Conservation (phyloP, 2,329 filamentous ascomycete genomes). For the Scopulariopsis brevicaulis region DNA sequence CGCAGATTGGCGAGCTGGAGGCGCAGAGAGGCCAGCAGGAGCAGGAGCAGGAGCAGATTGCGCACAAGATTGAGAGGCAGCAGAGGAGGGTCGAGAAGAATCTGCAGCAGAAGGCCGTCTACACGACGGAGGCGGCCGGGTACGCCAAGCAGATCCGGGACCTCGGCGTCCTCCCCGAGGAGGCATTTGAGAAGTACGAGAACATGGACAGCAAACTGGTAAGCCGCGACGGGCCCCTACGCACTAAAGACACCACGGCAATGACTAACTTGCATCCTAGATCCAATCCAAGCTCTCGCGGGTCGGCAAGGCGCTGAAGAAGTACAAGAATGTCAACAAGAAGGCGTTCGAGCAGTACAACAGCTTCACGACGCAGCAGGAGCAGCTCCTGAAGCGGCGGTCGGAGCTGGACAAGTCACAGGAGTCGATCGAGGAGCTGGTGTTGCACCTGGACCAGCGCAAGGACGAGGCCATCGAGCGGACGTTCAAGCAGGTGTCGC, state of each 20-base stretch:
- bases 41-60: conserved; percentile 63
- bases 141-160: conserved; percentile 84
- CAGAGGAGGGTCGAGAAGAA: conserved; percentile 89
- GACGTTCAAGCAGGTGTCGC: conserved; percentile 95
- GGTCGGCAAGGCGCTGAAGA: conserved; percentile 86
- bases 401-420: conserved; percentile 82
- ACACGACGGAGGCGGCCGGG: conserved; percentile 67
- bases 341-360: conserved; percentile 99
- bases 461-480: conserved; percentile 98
- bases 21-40: conserved; percentile 50
- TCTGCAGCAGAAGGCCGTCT: conserved; percentile 73
- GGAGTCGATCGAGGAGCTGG: conserved; percentile 80
- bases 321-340: conserved; percentile 97
- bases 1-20: conserved; percentile 45
- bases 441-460: conserved; percentile 81
- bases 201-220: conserved; percentile 70
- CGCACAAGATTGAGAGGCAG: conserved; percentile 68
- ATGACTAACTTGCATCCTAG: conserved; percentile 16
- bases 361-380: conserved; percentile 87
- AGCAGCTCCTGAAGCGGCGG: conserved; percentile 72
- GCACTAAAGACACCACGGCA: not conserved
- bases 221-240: conserved; percentile 15
- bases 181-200: conserved; percentile 85
- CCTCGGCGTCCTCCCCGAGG: conserved; percentile 83
- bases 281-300: conserved; percentile 67